Percentiles rank a stretch among this genome's conserved stretches.
phyloP scores from a whole-genome alignment of 331 rosid genomes.

The Acacia concinna region DNA sequence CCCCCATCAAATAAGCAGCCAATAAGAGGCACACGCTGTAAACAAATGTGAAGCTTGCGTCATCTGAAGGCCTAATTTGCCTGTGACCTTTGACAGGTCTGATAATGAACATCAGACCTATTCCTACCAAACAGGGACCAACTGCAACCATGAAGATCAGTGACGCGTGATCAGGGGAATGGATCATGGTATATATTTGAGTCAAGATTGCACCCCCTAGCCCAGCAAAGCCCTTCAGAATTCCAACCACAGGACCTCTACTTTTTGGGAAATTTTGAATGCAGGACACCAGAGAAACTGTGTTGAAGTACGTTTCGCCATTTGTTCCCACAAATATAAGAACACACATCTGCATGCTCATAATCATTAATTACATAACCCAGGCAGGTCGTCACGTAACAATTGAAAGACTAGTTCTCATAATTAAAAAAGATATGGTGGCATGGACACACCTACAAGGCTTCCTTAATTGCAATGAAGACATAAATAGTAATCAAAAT shows the following conservation, averaged over 20 bases:
- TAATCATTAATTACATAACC: conserved; percentile 21
- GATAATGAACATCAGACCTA: conserved; percentile 78
- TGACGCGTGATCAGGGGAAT: conserved; percentile 66
- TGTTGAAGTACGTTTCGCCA: conserved; percentile 98
- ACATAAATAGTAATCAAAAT: not conserved
- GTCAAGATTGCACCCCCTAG: conserved; percentile 90
- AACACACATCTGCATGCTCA: conserved; percentile 73
- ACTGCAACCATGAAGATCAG: conserved; percentile 88
- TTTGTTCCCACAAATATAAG: conserved; percentile 88
- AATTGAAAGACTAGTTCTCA: conserved; percentile 11
- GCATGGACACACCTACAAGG: conserved; percentile 3
- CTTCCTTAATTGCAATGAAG: conserved; percentile 12
- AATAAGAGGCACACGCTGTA: conserved; percentile 78
- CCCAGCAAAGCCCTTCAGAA: conserved; percentile 96
- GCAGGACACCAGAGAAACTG: conserved; percentile 82
- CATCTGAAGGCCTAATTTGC: conserved; percentile 72
- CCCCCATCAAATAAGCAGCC: conserved; percentile 88
- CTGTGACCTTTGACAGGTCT: conserved; percentile 94
- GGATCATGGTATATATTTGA: conserved; percentile 72
- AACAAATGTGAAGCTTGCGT: conserved; percentile 56
- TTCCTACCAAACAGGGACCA: conserved; percentile 73
- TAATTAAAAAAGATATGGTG: not conserved
- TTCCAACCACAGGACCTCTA: conserved; percentile 93
- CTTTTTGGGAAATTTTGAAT: conserved; percentile 96
- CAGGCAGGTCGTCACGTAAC: not conserved